Conservation (phyloP, 192 early-diverging fungal genomes). For the Mycoemilia scoparia region DNA sequence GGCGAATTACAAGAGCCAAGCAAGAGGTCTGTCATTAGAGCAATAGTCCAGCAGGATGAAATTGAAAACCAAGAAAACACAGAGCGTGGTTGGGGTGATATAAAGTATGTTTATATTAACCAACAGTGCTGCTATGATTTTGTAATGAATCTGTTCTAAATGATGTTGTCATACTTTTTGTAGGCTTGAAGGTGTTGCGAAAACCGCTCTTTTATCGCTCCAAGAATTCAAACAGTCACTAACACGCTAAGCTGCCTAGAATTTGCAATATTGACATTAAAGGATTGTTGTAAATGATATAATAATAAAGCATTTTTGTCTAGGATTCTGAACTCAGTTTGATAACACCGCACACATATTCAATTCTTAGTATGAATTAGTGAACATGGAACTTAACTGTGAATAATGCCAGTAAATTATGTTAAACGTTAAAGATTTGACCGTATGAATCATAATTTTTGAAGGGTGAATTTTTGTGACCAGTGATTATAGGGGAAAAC, state of each 20-base stretch:
- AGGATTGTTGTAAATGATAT: no score
- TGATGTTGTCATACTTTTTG: background rate
- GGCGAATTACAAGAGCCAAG: constrained; percentile 91
- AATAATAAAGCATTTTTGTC: no score
- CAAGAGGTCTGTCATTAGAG: constrained; percentile 57
- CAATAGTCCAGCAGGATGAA: constrained; percentile 55
- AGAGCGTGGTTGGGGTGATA: constrained; percentile 37
- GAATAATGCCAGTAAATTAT: no score
- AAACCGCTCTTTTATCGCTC: constrained; percentile 21
- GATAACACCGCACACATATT: no score
- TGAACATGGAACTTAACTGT: no score
- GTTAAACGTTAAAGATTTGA: no score
- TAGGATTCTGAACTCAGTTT: no score
- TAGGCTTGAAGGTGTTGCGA: constrained; percentile 27
- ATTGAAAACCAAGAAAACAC: constrained; percentile 56
- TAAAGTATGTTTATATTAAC: constrained; percentile 12
- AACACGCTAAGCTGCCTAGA: constrained; percentile 6
- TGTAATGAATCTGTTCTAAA: background rate
- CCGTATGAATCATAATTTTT: no score
- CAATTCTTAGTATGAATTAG: no score
- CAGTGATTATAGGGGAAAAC: no score
- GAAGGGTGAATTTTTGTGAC: no score
- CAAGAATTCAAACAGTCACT: constrained; percentile 25
- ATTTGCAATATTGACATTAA: background rate
- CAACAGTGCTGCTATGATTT: background rate